Conservation (phyloP, 805 yeast species). For the Kuraishia capsulata region DNA sequence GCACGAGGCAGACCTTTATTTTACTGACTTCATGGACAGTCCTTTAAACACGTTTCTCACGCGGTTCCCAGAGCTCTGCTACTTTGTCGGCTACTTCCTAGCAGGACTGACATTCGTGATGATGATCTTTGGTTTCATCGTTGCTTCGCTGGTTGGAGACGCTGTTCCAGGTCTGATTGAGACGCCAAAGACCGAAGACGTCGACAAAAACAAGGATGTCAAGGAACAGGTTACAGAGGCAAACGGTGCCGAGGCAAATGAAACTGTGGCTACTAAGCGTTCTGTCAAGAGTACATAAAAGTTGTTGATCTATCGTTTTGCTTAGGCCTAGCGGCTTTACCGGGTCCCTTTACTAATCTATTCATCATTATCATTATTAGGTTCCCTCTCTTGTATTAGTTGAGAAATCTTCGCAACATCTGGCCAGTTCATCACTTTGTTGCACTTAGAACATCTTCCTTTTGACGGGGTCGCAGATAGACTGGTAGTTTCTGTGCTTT, state of each 20-base stretch:
- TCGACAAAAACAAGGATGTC: conserved; percentile 7
- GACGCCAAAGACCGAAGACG: background rate
- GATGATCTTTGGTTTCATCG: conserved; percentile 21
- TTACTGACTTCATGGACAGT: conserved; percentile 28
- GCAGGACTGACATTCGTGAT: conserved; percentile 30
- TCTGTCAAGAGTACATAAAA: conserved; percentile 19
- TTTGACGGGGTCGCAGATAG: background rate
- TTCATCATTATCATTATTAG: too few relatives aligned
- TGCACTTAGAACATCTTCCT: background rate
- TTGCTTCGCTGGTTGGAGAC: background rate
- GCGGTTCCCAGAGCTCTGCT: conserved; percentile 42
- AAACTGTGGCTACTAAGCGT: conserved; percentile 14
- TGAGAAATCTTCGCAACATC: conserved; percentile 2
- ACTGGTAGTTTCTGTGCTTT: too few relatives aligned
- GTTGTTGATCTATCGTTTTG: background rate
- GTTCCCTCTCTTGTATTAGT: conserved; percentile 3
- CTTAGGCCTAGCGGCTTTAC: too few relatives aligned
- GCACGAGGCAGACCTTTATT: conserved; percentile 20
- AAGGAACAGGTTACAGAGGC: conserved; percentile 6
- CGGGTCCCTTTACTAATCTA: too few relatives aligned
- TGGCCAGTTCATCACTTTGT: conserved; percentile 1
- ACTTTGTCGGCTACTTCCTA: conserved; percentile 34
- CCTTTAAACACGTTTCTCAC: conserved; percentile 35
- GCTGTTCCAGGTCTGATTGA: background rate
- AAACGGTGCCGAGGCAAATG: conserved; percentile 1